A percentile compares a stretch with the other conserved stretches of the same genome.
Conservation (phyloP, 2,329 filamentous ascomycete genomes). For the Seiridium cupressi region DNA sequence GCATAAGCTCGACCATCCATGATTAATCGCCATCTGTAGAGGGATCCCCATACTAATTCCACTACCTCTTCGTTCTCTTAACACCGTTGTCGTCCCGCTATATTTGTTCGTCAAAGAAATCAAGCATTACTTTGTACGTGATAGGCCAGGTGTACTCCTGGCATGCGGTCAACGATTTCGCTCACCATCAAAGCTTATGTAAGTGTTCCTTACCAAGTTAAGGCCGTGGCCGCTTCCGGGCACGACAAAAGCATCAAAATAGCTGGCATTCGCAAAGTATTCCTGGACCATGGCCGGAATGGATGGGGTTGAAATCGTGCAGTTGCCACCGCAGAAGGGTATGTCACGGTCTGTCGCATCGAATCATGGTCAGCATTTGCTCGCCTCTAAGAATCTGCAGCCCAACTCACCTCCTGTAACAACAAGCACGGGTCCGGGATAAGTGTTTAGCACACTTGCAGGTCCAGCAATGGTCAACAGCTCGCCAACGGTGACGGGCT, state of each 20-base stretch:
- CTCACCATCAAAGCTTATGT: not conserved
- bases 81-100: not conserved
- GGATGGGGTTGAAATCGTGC: conserved; percentile 41
- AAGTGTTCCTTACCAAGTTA: conserved; percentile 35
- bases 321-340: conserved; percentile 62
- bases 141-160: conserved; percentile 25
- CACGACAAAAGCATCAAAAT: conserved; percentile 54
- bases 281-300: conserved; percentile 34
- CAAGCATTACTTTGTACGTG: conserved; percentile 33
- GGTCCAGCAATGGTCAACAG: conserved; percentile 51
- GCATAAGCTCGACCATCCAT: too few relatives aligned
- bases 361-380: not conserved
- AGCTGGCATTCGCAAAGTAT: conserved; percentile 41
- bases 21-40: too few relatives aligned
- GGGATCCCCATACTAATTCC: not conserved
- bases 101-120: conserved; percentile 29
- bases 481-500: conserved; percentile 58
- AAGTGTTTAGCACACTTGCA: conserved; percentile 29
- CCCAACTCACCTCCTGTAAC: conserved; percentile 49
- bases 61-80: not conserved
- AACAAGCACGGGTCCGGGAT: conserved; percentile 53
- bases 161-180: not conserved
- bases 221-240: conserved; percentile 48
- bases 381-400: not conserved
- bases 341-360: conserved; percentile 38